Percentiles rank a stretch among this genome's conserved stretches.
Conservation (phyloP, 441 rosid species). For the Arabidopsis lyrata region DNA sequence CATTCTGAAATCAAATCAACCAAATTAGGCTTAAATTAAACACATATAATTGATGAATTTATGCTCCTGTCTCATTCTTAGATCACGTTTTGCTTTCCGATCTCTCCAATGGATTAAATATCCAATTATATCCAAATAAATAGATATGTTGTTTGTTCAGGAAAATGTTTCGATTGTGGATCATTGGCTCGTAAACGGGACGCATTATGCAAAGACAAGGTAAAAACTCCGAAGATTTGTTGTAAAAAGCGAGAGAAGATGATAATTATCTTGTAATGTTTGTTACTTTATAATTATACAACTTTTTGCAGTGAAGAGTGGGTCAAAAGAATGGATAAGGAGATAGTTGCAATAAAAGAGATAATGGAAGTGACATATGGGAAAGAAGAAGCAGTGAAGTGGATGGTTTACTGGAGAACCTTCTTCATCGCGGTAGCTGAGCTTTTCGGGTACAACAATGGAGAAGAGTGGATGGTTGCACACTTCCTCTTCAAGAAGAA, state of each 20-base stretch:
- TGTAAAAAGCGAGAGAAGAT: not conserved
- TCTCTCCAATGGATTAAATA: no score
- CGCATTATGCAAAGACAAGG: slow-evolving; percentile 85
- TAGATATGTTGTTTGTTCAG: slow-evolving; percentile 36
- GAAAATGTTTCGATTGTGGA: slow-evolving; percentile 72
- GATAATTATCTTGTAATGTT: not conserved
- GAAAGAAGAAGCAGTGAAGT: slow-evolving; percentile 72
- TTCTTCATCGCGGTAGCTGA: slow-evolving; percentile 85
- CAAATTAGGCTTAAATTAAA: no score
- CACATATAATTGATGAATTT: no score
- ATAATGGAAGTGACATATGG: slow-evolving; percentile 87
- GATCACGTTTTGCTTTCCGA: no score
- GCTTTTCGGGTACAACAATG: slow-evolving; percentile 81
- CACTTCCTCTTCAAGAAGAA: slow-evolving; percentile 74
- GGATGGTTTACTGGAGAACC: slow-evolving; percentile 90
- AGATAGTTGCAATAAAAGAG: slow-evolving; percentile 54
- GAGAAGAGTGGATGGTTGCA: slow-evolving; percentile 88
- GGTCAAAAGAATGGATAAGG: slow-evolving; percentile 85
- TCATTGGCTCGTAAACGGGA: slow-evolving; percentile 85
- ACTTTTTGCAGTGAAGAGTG: slow-evolving; percentile 68
- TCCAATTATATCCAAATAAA: not conserved
- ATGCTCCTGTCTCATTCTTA: no score
- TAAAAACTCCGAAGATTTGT: slow-evolving; percentile 6
- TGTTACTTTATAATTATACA: not conserved
- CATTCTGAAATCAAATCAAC: no score